A percentile compares a stretch with the other conserved stretches of the same genome.
phyloP scores from a whole-genome alignment of 352 stramenopile genomes.

The Phytopythium boreale region DNA sequence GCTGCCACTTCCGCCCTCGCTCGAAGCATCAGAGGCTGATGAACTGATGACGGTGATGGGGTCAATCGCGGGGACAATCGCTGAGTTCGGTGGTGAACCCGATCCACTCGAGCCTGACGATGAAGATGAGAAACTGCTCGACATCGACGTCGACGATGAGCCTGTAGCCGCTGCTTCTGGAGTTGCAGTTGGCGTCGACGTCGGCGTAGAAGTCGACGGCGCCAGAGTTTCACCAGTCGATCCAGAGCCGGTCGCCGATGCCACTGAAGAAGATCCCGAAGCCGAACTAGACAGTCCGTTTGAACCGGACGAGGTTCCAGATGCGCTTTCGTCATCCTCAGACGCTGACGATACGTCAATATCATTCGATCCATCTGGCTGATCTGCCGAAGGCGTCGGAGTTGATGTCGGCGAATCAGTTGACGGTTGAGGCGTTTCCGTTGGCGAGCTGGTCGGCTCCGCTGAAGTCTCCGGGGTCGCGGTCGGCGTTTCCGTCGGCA shows the following conservation, averaged over 20 bases:
- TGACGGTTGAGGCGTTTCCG: background rate
- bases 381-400: background rate
- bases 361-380: background rate
- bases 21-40: background rate
- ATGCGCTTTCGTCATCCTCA: background rate
- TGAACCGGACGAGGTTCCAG: background rate
- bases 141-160: background rate
- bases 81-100: background rate
- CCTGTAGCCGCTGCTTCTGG: background rate
- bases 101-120: background rate
- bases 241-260: background rate
- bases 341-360: background rate
- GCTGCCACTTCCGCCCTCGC: background rate
- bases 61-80: background rate
- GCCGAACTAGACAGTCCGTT: background rate
- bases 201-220: conserved; percentile 6
- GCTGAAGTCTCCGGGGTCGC: conserved; percentile 1
- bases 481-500: conserved; percentile 6
- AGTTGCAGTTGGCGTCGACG: conserved; percentile 5
- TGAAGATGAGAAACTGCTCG: background rate
- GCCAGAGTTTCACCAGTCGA: background rate
- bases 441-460: conserved; percentile 4
- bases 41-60: background rate
- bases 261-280: background rate
- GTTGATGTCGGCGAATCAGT: conserved; percentile 9